Conservation (phyloP, 2,329 filamentous ascomycete species). For the Neobulgaria alba region DNA sequence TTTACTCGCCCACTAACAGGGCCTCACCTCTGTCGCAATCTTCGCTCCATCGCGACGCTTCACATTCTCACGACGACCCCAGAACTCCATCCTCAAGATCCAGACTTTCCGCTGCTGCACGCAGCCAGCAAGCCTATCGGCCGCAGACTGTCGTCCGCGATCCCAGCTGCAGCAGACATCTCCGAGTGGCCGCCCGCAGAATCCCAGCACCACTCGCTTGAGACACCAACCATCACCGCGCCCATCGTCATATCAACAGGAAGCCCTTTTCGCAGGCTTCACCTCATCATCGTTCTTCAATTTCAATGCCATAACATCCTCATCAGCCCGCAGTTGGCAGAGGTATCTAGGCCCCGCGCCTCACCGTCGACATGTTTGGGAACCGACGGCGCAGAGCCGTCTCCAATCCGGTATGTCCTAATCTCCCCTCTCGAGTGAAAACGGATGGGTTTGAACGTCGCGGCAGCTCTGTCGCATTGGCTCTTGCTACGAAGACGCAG, state of each 20-base stretch:
- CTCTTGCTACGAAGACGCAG: slow-evolving; percentile 6
- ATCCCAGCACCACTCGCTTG: neutral
- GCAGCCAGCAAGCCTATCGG: too few species aligned
- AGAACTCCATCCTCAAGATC: too few species aligned
- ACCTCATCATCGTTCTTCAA: slow-evolving; percentile 6
- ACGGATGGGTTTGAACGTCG: slow-evolving; percentile 8
- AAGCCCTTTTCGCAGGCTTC: neutral
- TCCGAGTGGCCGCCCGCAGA: too few species aligned
- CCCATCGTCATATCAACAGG: slow-evolving; percentile 5
- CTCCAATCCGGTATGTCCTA: slow-evolving; percentile 35
- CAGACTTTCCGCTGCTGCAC: too few species aligned
- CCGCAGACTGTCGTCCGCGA: too few species aligned
- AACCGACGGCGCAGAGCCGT: slow-evolving; percentile 29
- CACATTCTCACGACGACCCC: too few species aligned
- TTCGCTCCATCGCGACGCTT: too few species aligned
- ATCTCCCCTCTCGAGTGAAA: slow-evolving; percentile 3
- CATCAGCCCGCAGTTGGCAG: slow-evolving; percentile 29
- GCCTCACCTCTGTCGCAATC: too few species aligned
- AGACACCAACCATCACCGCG: neutral
- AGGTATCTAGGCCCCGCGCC: slow-evolving; percentile 19
- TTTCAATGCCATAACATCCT: slow-evolving; percentile 25
- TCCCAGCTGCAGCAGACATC: too few species aligned
- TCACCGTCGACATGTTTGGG: slow-evolving; percentile 27
- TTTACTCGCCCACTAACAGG: too few species aligned
- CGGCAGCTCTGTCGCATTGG: slow-evolving; percentile 14